Percentiles rank a stretch among this genome's conserved stretches.
Conservation (phyloP, 2,329 filamentous ascomycete genomes). For the Fusarium miscanthi region DNA sequence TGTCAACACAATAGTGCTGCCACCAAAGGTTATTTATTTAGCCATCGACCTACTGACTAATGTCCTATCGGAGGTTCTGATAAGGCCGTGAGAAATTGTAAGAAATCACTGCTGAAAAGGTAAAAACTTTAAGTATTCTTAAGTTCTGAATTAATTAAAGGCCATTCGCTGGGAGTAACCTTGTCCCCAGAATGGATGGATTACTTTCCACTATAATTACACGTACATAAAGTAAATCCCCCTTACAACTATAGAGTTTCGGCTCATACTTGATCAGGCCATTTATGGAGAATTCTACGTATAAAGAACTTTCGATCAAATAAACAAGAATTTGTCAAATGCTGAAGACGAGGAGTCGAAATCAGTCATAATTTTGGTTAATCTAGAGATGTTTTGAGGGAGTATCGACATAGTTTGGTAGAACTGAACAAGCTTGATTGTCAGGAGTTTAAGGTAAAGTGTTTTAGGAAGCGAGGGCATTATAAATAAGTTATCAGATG, state of each 20-base stretch:
- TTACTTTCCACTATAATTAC: neutral
- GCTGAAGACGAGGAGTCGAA: fast-evolving
- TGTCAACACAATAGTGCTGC: too few relatives aligned
- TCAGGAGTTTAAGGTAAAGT: neutral
- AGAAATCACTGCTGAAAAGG: neutral
- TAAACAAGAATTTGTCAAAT: neutral
- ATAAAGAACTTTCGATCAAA: neutral
- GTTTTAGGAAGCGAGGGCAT: neutral
- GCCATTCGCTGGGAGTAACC: neutral
- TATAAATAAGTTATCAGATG: neutral
- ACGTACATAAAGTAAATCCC: too few relatives aligned
- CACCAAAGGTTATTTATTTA: neutral
- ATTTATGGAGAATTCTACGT: too few relatives aligned
- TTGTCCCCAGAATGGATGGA: neutral
- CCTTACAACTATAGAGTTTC: neutral
- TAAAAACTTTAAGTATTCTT: neutral
- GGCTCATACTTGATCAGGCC: fast-evolving
- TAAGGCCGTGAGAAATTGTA: neutral
- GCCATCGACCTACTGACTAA: neutral
- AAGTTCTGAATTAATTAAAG: neutral
- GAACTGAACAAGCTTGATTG: neutral
- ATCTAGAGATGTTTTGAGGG: neutral
- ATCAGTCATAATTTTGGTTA: neutral
- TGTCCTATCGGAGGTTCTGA: neutral
- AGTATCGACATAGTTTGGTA: neutral